These are phyloP conservation scores for Nitzschia putrida DNA, from an alignment of 108 stramenopile genomes.

Conservation along the genomic window DNA sequence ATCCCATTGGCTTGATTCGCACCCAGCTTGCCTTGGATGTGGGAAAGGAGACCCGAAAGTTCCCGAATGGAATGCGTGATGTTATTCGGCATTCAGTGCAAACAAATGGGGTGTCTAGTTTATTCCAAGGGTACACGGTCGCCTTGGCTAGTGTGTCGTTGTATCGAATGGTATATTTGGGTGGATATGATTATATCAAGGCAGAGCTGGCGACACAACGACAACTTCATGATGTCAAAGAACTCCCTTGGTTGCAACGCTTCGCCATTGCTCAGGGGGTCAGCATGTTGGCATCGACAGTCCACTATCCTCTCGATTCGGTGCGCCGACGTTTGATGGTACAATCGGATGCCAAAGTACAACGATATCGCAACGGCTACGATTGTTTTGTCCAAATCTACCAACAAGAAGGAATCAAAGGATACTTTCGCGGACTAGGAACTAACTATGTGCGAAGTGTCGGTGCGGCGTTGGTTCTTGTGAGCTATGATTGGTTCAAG, in stretches of 20 bases:
- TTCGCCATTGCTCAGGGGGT: constrained; percentile 86
- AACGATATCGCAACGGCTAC: constrained; percentile 51
- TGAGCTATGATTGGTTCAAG: constrained; percentile 59
- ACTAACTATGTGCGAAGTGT: constrained; percentile 66
- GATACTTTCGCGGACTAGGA: constrained; percentile 66
- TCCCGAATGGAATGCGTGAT: constrained; percentile 71
- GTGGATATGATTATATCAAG: constrained; percentile 90
- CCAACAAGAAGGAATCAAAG: constrained; percentile 49
- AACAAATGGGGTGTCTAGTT: constrained; percentile 76
- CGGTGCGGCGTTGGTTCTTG: constrained; percentile 64
- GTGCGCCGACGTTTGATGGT: constrained; percentile 93
- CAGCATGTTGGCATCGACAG: constrained; percentile 78
- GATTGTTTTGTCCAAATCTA: constrained; percentile 55
- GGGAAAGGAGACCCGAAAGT: constrained; percentile 56
- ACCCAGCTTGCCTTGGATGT: constrained; percentile 94
- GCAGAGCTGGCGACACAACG: constrained; percentile 37
- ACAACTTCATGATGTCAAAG: background rate
- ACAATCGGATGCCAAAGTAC: constrained; percentile 57
- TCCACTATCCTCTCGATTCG: constrained; percentile 95
- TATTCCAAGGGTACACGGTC: constrained; percentile 93
- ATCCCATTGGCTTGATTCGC: constrained; percentile 91
- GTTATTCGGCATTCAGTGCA: constrained; percentile 57
- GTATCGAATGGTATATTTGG: constrained; percentile 92
- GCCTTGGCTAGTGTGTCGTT: constrained; percentile 85
- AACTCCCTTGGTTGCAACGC: constrained; percentile 57